Conservation (phyloP, 192 early-diverging fungal genomes). For the Backusella circina region DNA sequence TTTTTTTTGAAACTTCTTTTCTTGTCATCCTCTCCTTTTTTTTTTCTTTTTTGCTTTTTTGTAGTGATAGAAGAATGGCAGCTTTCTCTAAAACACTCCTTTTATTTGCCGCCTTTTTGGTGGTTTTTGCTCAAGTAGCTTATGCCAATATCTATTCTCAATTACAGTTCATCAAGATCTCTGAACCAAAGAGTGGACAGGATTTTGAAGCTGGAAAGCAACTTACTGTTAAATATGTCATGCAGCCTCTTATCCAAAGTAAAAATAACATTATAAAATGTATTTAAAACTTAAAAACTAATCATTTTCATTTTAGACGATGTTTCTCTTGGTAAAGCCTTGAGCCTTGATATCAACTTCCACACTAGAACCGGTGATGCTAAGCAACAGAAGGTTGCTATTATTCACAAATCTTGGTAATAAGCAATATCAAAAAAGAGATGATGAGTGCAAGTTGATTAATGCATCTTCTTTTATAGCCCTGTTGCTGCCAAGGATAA, state of each 20-base stretch:
- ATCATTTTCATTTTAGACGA: conserved; percentile 3
- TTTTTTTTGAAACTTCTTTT: background rate
- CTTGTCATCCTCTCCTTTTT: background rate
- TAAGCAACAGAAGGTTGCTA: conserved; percentile 18
- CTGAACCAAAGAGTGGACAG: conserved; percentile 20
- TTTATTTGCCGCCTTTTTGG: background rate
- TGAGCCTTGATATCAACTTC: conserved; percentile 27
- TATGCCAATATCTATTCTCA: conserved; percentile 25
- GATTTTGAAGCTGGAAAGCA: conserved; percentile 22
- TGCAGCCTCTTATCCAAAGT: conserved; percentile 34
- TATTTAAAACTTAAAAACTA: background rate
- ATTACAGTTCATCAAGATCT: conserved; percentile 36
- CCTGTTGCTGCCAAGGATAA: conserved; percentile 25
- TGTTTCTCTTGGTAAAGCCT: conserved; percentile 22
- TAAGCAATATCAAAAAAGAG: too few relatives aligned
- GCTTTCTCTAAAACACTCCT: background rate
- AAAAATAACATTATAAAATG: background rate
- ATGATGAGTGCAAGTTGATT: background rate
- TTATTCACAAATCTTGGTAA: conserved; percentile 15
- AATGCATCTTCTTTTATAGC: background rate
- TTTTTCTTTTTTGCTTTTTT: background rate
- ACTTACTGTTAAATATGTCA: conserved; percentile 25
- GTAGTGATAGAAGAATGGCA: background rate
- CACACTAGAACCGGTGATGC: conserved; percentile 26
- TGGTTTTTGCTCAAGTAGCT: conserved; percentile 14